Evolutionary conservation across 2,329 filamentous ascomycete genomes (phyloP), one percentile per base, ranked within the genome.

Genomic region (Bipolaris zeicola): DNA sequence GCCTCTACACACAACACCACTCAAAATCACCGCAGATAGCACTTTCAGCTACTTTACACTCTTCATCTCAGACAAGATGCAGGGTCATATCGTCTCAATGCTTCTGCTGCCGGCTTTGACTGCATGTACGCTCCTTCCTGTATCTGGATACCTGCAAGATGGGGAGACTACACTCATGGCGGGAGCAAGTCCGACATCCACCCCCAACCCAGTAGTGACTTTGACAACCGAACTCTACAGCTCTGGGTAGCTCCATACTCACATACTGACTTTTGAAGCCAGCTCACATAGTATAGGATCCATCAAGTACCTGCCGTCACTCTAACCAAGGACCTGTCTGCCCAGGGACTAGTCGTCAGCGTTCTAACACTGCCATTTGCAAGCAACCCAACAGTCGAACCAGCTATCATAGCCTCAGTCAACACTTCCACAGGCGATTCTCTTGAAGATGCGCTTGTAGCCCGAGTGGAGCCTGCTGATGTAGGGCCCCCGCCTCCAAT

Each of bases 261-360:
- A 44, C 2, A 36, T 22, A 20, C 10, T 24, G 37, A 2, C 2
- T 13, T 22, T 11, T 14, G 47, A 28, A 11, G 37, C 16, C n/a
- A 16, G 22, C 56, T 61, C 14, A 61, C 20, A 22, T 7, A 1
- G 14, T n/a, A 20, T 26, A 67, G 65, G 37, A 57, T 64, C 6
- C 63, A 60, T 52, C 61, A 63, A 50, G 60, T 31, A 46, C 52
- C 55, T 14, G 58, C 31, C 10, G 10, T 54, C 20, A 57, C 45
- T 18, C 50, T 46, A 39, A 7, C 44, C 36, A 22, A 31, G 13
- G 37, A 43, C 16, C 16, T 33, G 38, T 46, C 52, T 51, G 49
- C 18, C 24, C 47, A 52, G 8, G 33, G 50, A 31, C 55, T 46
- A 34, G 44, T 41, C 6, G 46, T 18, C 18, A 3, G 22, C 1